Percentiles rank a stretch among this genome's conserved stretches.
phyloP scores from a whole-genome alignment of 495 filamentous ascomycete genomes.

The Halenospora varia region DNA sequence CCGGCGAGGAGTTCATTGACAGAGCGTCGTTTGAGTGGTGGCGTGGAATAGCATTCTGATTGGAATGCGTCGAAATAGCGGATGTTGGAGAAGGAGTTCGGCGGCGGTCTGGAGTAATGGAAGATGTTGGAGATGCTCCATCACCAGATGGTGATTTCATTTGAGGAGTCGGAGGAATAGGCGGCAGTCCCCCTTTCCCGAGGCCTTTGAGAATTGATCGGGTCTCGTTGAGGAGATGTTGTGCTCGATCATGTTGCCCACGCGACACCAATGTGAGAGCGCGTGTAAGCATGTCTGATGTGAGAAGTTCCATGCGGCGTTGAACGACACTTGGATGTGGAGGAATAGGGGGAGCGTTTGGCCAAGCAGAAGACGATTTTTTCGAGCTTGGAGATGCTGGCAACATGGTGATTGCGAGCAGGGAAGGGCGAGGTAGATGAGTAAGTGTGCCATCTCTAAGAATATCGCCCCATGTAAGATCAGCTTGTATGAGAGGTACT shows the following conservation, averaged over 20 bases:
- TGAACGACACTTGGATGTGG: conserved; percentile 96
- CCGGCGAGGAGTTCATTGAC: conserved; percentile 35
- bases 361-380: conserved; percentile 45
- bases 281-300: conserved; percentile 95
- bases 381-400: conserved; percentile 63
- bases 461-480: conserved; percentile 90
- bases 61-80: conserved; percentile 40
- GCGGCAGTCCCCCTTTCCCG: conserved; percentile 90
- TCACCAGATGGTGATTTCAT: conserved; percentile 18
- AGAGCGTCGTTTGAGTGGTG: conserved; percentile 36
- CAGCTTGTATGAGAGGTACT: conserved; percentile 91
- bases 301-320: conserved; percentile 94
- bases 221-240: conserved; percentile 88
- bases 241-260: conserved; percentile 88
- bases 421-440: conserved; percentile 82
- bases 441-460: conserved; percentile 85
- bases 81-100: conserved; percentile 42
- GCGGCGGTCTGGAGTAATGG: conserved; percentile 31
- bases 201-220: conserved; percentile 93
- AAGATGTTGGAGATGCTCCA: conserved; percentile 24
- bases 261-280: conserved; percentile 88
- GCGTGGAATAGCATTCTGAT: conserved; percentile 11
- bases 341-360: conserved; percentile 78
- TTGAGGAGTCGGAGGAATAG: conserved; percentile 57
- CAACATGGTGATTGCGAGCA: conserved; percentile 99